Conservation (phyloP, 495 filamentous ascomycete species). For the Lentithecium fluviatile region DNA sequence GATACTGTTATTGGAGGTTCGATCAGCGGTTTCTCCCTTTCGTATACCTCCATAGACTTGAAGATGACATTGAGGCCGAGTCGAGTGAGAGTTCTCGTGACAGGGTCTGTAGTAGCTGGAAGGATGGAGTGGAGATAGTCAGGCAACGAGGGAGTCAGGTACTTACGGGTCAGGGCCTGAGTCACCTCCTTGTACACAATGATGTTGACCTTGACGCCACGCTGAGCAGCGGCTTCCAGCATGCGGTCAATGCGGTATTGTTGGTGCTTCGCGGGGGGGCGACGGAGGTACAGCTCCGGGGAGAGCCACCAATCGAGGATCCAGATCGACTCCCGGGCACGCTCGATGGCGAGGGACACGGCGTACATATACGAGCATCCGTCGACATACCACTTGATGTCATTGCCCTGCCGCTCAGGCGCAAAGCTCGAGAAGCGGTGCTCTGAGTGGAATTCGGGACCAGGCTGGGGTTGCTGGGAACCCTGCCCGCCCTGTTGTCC, state of each 20-base stretch:
- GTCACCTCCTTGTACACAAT: slow-evolving; percentile 92
- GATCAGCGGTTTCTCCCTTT: slow-evolving; percentile 48
- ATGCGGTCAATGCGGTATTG: slow-evolving; percentile 86
- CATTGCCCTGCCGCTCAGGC: slow-evolving; percentile 61
- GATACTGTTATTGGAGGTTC: slow-evolving; percentile 59
- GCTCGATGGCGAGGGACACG: slow-evolving; percentile 79
- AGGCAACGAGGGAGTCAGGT: slow-evolving; percentile 45
- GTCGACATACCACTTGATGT: slow-evolving; percentile 90
- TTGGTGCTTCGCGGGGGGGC: slow-evolving; percentile 78
- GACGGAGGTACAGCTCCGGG: slow-evolving; percentile 83
- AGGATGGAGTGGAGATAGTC: slow-evolving; percentile 48
- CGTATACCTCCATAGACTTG: slow-evolving; percentile 46
- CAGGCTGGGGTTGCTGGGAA: slow-evolving; percentile 8
- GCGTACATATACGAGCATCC: slow-evolving; percentile 88
- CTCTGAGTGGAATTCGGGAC: slow-evolving; percentile 48
- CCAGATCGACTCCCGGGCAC: slow-evolving; percentile 80
- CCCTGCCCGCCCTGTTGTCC: neutral
- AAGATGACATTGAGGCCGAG: slow-evolving; percentile 47
- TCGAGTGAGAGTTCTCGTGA: slow-evolving; percentile 40
- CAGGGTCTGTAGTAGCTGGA: slow-evolving; percentile 41
- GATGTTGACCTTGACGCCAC: slow-evolving; percentile 83
- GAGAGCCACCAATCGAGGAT: slow-evolving; percentile 96
- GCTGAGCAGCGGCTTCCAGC: slow-evolving; percentile 81
- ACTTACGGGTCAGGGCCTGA: slow-evolving; percentile 80
- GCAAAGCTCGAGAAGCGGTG: slow-evolving; percentile 84